These are phyloP conservation scores for Kwoniella newhampshirensis DNA, from an alignment of 768 basidiomycete genomes.

Conservation along the genomic window DNA sequence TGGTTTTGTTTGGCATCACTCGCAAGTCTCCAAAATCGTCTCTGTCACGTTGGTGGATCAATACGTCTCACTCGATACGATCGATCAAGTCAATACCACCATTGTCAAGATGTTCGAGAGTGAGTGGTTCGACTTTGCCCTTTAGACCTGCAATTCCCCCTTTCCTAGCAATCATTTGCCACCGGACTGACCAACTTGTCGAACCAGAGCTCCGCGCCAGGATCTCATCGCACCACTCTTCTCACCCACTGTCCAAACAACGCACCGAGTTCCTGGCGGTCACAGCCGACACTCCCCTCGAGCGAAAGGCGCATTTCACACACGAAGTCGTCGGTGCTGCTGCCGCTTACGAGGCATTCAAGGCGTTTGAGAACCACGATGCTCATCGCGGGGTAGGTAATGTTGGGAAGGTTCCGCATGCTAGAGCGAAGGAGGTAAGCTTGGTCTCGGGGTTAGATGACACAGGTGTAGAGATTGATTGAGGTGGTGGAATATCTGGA, in stretches of 20 bases:
- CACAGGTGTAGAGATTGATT: not conserved
- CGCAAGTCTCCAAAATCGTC: too few species aligned
- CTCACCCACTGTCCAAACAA: constrained; percentile 31
- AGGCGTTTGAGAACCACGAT: constrained; percentile 40
- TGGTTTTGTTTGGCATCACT: too few species aligned
- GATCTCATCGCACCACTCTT: constrained; percentile 25
- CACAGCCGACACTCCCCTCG: constrained; percentile 31
- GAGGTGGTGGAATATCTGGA: not conserved
- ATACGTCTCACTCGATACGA: too few species aligned
- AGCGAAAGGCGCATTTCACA: constrained; percentile 44
- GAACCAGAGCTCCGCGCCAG: constrained; percentile 35
- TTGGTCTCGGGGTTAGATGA: not conserved
- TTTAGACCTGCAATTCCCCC: not conserved
- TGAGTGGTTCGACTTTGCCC: constrained; percentile 1
- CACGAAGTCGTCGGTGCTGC: constrained; percentile 42
- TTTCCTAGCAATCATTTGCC: not conserved
- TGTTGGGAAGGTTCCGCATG: constrained; percentile 27
- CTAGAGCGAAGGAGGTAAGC: constrained; percentile 32
- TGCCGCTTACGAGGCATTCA: constrained; percentile 42
- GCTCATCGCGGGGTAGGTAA: constrained; percentile 20
- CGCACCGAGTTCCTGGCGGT: constrained; percentile 43
- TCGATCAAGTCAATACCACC: too few species aligned
- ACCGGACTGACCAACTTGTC: too few species aligned
- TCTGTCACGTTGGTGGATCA: too few species aligned
- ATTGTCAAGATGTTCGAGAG: constrained; percentile 16